These are phyloP conservation scores for Penicillium polonicum DNA, from an alignment of 2,329 filamentous ascomycete genomes.

Conservation along the genomic window DNA sequence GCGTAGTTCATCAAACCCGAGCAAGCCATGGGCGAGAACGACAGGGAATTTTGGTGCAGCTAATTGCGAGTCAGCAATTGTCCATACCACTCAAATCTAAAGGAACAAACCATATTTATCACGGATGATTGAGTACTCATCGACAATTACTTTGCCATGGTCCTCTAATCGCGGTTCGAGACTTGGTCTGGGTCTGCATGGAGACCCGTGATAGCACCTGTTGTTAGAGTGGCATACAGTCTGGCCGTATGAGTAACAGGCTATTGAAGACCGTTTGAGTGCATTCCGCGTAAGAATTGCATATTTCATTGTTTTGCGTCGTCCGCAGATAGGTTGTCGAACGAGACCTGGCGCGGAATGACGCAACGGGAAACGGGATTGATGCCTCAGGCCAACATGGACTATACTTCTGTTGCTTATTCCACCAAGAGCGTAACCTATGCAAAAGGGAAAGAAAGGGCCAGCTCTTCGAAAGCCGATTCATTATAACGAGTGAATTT, in stretches of 20 bases:
- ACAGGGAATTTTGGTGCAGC: constrained; percentile 56
- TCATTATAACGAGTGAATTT: neutral
- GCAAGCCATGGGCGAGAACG: constrained; percentile 63
- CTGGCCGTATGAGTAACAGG: neutral
- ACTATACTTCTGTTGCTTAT: neutral
- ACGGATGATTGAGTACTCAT: constrained; percentile 61
- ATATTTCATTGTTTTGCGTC: constrained; percentile 23
- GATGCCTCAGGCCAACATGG: constrained; percentile 17
- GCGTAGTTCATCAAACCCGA: constrained; percentile 64
- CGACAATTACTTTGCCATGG: constrained; percentile 55
- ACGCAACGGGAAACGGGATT: constrained; percentile 12
- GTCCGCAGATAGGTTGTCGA: constrained; percentile 12
- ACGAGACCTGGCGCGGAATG: constrained; percentile 11
- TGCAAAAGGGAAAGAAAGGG: neutral
- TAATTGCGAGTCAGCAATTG: constrained; percentile 9
- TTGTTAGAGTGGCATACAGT: neutral
- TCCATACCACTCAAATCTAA: too few relatives aligned
- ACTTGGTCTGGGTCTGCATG: constrained; percentile 15
- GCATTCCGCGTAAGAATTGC: constrained; percentile 6
- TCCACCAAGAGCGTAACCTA: neutral
- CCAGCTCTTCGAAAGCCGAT: too few relatives aligned
- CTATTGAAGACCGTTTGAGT: neutral
- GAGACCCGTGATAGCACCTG: constrained; percentile 21
- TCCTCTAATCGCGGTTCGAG: constrained; percentile 53
- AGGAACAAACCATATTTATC: constrained; percentile 53